phyloP scores from a whole-genome alignment of 75 land plant species.

The Larix kaempferi region DNA sequence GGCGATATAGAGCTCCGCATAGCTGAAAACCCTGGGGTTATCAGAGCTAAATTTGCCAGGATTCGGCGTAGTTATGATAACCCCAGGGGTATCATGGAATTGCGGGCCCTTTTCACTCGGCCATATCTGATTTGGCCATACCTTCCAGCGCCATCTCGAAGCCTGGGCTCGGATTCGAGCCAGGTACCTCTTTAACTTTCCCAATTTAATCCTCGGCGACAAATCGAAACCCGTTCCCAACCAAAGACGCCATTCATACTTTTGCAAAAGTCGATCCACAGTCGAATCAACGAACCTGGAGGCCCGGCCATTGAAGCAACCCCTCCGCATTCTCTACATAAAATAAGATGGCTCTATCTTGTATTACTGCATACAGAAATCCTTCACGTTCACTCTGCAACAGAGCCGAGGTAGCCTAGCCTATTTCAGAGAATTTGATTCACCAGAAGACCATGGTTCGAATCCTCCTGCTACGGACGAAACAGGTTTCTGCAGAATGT shows the following conservation, averaged over 20 bases:
- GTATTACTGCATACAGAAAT: too few relatives aligned
- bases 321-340: background rate
- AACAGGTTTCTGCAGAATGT: too few relatives aligned
- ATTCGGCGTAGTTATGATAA: background rate
- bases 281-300: background rate
- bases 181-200: background rate
- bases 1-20: slow-evolving; percentile 63
- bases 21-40: slow-evolving; percentile 53
- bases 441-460: too few relatives aligned
- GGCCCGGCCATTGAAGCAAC: background rate
- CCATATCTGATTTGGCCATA: slow-evolving; percentile 5
- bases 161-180: background rate
- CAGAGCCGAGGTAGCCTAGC: too few relatives aligned
- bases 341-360: too few relatives aligned
- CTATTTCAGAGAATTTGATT: too few relatives aligned
- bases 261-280: background rate
- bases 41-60: background rate
- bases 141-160: slow-evolving; percentile 8
- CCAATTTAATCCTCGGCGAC: background rate
- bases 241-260: slow-evolving; percentile 7
- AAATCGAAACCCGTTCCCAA: background rate
- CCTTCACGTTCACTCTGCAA: too few relatives aligned
- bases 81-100: background rate
- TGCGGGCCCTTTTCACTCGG: background rate
- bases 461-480: too few relatives aligned